phyloP scores from a whole-genome alignment of 2,329 filamentous ascomycete species.

The Fusarium nisikadoi region DNA sequence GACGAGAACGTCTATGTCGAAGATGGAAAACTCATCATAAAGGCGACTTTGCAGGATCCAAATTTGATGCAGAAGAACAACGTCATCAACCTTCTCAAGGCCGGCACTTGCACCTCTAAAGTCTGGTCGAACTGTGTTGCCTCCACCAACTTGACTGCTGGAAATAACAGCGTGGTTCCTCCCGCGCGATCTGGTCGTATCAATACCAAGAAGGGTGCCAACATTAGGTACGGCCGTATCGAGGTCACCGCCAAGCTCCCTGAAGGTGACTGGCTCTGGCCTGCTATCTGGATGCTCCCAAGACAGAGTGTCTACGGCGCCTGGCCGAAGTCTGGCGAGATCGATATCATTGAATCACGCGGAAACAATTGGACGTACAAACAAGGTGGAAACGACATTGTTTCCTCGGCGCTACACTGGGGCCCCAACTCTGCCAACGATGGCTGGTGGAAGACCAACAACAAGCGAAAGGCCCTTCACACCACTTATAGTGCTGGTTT shows the following conservation, averaged over 20 bases:
- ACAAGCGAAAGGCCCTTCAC: constrained; percentile 78
- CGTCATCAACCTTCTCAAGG: constrained; percentile 72
- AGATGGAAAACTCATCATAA: constrained; percentile 76
- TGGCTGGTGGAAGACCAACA: constrained; percentile 85
- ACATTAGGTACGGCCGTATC: constrained; percentile 82
- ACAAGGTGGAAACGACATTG: constrained; percentile 83
- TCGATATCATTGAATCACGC: constrained; percentile 83
- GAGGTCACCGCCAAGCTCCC: constrained; percentile 83
- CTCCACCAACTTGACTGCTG: constrained; percentile 75
- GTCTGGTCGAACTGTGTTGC: constrained; percentile 69
- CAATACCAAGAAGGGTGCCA: constrained; percentile 75
- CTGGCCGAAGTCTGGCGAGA: constrained; percentile 85
- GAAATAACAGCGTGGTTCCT: constrained; percentile 79
- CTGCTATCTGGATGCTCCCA: constrained; percentile 92
- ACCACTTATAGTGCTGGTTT: constrained; percentile 75
- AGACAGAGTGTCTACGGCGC: constrained; percentile 75
- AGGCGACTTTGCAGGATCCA: constrained; percentile 79
- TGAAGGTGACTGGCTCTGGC: constrained; percentile 87
- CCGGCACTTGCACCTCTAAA: constrained; percentile 75
- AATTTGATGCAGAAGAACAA: constrained; percentile 72
- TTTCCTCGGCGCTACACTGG: constrained; percentile 84
- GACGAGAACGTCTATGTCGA: constrained; percentile 81
- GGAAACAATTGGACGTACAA: constrained; percentile 83
- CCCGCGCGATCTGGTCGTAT: constrained; percentile 82
- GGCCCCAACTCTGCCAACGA: constrained; percentile 78